These are phyloP conservation scores for Metschnikowia chrysomelidarum DNA, from an alignment of 805 yeast genomes.

Conservation along the genomic window DNA sequence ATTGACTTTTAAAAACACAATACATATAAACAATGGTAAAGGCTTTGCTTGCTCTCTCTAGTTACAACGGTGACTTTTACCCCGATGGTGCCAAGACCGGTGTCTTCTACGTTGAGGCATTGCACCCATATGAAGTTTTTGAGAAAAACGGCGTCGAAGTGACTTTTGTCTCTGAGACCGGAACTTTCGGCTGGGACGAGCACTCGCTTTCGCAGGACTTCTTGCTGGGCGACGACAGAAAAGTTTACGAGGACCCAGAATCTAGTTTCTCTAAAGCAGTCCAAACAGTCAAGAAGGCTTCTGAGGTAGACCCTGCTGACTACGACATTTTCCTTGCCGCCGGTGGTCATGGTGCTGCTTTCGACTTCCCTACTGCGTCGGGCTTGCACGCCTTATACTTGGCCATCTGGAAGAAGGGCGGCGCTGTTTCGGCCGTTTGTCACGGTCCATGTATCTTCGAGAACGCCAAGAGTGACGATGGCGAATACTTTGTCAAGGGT, in stretches of 20 bases:
- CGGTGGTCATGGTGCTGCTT: constrained; percentile 64
- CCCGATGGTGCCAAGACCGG: constrained; percentile 61
- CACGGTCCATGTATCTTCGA: constrained; percentile 65
- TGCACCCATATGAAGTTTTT: constrained; percentile 55
- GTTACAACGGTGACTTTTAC: constrained; percentile 48
- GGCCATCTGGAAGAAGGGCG: constrained; percentile 48
- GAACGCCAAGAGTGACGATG: constrained; percentile 38
- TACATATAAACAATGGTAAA: constrained; percentile 24
- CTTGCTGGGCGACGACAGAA: constrained; percentile 44
- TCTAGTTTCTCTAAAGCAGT: constrained; percentile 41
- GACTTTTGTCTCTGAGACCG: constrained; percentile 57
- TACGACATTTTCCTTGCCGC: constrained; percentile 58
- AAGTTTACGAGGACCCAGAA: constrained; percentile 33
- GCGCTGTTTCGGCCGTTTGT: constrained; percentile 63
- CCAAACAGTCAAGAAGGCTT: constrained; percentile 43
- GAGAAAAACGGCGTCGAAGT: constrained; percentile 50
- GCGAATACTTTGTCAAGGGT: constrained; percentile 48
- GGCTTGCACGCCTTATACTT: constrained; percentile 46
- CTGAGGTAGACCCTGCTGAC: constrained; percentile 47
- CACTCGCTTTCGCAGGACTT: constrained; percentile 46
- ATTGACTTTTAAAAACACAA: neutral
- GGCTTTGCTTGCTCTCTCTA: constrained; percentile 45
- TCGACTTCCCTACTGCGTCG: constrained; percentile 55
- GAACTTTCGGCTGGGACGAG: constrained; percentile 55
- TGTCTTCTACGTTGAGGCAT: constrained; percentile 54